Evolutionary conservation across 2,329 filamentous ascomycete species (phyloP), one percentile per base, ranked within the genome.

Genomic region (Cordyceps farinosa): DNA sequence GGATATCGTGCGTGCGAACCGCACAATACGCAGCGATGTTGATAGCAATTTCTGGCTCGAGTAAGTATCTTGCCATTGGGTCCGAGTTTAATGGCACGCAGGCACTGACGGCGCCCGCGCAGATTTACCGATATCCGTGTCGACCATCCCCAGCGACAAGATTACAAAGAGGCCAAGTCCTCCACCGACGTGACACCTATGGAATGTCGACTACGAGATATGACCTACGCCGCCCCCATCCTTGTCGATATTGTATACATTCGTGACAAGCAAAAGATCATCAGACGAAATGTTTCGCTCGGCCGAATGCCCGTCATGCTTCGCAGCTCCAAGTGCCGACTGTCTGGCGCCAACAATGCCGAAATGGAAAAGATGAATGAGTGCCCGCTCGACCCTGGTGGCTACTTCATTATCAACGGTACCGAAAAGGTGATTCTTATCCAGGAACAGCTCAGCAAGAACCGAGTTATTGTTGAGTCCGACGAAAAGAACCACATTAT

Each of bases 351-450:
- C 70, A 91, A 87, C 60, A 95, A 97, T 68, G 83, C 87, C 17
- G 85, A 96, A 71, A 96, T 98, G 93, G 91, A 92, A 65, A 79
- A 88, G 55, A 89, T 98, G 82, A 95, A 96, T 71, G 95, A 99
- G 78, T 99, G 95, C 71, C 92, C 95, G 15, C 82, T 99, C 47
- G 95, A 99, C 72, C 95, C 96, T 1, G 95, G 95, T 66, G 95
- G 95, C 59, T 99, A 99, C 76, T 99, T 99, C 72, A 95, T 99
- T 71, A 92, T 98, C 68, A 92, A 94, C 70, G 95, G 95, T 53
- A 97, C 96, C 27, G 95, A 99, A 76, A 99, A 99, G 80, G 95
- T 99, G 69, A 99, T 99, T 72, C 80, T 99, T 50, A 96, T 99
- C 15, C 95, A 99, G 76, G 96, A 99, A 74, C 95, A 99, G 78